Conservation (phyloP, 2,329 filamentous ascomycete genomes). For the Trichoderma oligosporum region DNA sequence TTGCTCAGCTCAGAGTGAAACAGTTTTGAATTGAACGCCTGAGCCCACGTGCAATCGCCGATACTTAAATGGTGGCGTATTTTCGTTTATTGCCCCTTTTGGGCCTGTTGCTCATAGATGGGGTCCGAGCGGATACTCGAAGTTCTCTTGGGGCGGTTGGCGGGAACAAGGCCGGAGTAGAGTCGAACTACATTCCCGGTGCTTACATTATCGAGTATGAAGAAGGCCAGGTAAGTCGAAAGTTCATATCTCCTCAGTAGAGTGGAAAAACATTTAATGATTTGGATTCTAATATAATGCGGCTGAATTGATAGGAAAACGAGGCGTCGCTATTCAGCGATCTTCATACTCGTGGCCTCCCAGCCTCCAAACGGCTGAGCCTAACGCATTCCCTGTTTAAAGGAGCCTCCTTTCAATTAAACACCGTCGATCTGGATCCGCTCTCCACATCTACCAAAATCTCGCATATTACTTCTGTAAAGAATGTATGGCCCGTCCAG, state of each 20-base stretch:
- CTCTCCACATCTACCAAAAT: conserved; percentile 42
- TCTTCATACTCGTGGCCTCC: background rate
- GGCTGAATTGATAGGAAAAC: background rate
- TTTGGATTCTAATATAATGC: conserved; percentile 27
- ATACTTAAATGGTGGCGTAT: background rate
- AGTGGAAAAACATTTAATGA: background rate
- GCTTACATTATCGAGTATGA: conserved; percentile 54
- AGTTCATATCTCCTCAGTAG: background rate
- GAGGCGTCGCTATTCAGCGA: background rate
- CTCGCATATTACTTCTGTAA: conserved; percentile 41
- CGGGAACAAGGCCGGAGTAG: background rate
- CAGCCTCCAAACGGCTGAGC: conserved; percentile 39
- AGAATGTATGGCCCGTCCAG: conserved; percentile 47
- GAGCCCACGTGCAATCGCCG: no score
- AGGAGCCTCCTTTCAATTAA: conserved; percentile 50
- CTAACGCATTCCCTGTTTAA: conserved; percentile 52
- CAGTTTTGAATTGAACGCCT: background rate
- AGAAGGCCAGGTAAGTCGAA: conserved; percentile 34
- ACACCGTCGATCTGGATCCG: conserved; percentile 41
- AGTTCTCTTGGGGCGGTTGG: background rate
- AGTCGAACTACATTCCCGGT: conserved; percentile 35
- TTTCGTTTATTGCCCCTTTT: conserved; percentile 1
- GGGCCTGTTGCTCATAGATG: background rate
- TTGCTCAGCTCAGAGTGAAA: background rate
- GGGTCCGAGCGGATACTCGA: background rate